A percentile compares a stretch with the other conserved stretches of the same genome.
Evolutionary conservation across 1,284 basidiomycete genomes (phyloP).

Genomic region (Tylopilus sp.): DNA sequence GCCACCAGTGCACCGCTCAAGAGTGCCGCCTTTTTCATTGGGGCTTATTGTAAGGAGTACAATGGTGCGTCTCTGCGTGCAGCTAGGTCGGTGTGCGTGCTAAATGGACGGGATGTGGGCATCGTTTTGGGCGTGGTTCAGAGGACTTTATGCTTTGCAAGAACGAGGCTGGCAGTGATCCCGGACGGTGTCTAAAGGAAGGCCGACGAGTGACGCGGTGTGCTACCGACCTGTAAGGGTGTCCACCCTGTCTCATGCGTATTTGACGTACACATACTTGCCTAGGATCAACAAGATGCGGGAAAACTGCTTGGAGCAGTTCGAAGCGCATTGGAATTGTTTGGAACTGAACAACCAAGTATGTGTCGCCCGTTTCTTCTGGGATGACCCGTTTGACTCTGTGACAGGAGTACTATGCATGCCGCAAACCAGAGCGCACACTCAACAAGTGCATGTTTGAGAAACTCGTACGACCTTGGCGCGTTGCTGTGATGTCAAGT

Average conservation of each 20-base stretch:
- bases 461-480: conserved; percentile 78
- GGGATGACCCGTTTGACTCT: not conserved
- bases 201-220: conserved; percentile 97
- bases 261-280: not conserved
- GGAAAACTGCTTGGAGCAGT: conserved; percentile 91
- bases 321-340: conserved; percentile 96
- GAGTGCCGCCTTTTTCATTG: conserved; percentile 98
- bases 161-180: conserved; percentile 84
- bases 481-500: not conserved
- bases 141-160: conserved; percentile 99
- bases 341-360: conserved; percentile 97
- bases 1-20: conserved; percentile 95
- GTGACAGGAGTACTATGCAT: conserved; percentile 84
- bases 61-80: conserved; percentile 76
- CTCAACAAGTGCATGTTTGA: conserved; percentile 98
- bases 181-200: conserved; percentile 95
- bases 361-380: conserved; percentile 20
- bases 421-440: conserved; percentile 90
- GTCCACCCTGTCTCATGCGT: not conserved
- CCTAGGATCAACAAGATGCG: conserved; percentile 93
- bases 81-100: not conserved
- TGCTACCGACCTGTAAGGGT: conserved; percentile 90
- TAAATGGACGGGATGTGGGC: conserved; percentile 3
- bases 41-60: conserved; percentile 94
- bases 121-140: conserved; percentile 45